Conservation (phyloP, 2,329 filamentous ascomycete species). For the Penicillium sp. region DNA sequence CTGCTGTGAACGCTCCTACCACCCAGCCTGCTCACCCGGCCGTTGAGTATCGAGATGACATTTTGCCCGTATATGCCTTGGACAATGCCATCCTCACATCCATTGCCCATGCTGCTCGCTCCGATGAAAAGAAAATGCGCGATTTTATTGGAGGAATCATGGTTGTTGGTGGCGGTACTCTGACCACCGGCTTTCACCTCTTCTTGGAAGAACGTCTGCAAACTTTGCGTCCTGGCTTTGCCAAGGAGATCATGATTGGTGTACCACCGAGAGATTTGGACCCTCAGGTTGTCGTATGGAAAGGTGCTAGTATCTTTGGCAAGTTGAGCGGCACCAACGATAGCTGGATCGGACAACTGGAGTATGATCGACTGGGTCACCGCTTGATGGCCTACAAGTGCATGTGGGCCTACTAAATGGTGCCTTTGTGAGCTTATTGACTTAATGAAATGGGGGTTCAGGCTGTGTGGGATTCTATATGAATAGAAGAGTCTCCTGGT, state of each 20-base stretch:
- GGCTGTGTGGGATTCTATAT: too few relatives aligned
- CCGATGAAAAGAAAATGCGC: conserved; percentile 87
- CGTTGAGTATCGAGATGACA: conserved; percentile 67
- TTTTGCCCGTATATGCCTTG: conserved; percentile 77
- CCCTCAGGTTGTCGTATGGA: conserved; percentile 96
- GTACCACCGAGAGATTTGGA: conserved; percentile 87
- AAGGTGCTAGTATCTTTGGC: conserved; percentile 94
- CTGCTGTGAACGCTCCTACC: conserved; percentile 34
- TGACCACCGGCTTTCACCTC: conserved; percentile 73
- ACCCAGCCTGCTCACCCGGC: conserved; percentile 40
- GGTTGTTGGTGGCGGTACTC: conserved; percentile 80
- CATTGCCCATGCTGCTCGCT: conserved; percentile 80
- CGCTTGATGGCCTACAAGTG: conserved; percentile 81
- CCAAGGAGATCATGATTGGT: conserved; percentile 66
- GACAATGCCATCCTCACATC: conserved; percentile 87
- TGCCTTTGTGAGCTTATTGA: conserved; percentile 1
- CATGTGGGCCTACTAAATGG: conserved; percentile 57
- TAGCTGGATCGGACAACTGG: conserved; percentile 83
- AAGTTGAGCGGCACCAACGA: conserved; percentile 84
- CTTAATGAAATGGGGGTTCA: neutral
- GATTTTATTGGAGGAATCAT: conserved; percentile 89
- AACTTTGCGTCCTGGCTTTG: conserved; percentile 58
- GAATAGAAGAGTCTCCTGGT: too few relatives aligned
- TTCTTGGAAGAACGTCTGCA: conserved; percentile 82
- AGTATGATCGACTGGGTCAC: conserved; percentile 82